A percentile compares a stretch with the other conserved stretches of the same genome.
Conservation (phyloP, 305 asterid species). For the Plantago coronopus region DNA sequence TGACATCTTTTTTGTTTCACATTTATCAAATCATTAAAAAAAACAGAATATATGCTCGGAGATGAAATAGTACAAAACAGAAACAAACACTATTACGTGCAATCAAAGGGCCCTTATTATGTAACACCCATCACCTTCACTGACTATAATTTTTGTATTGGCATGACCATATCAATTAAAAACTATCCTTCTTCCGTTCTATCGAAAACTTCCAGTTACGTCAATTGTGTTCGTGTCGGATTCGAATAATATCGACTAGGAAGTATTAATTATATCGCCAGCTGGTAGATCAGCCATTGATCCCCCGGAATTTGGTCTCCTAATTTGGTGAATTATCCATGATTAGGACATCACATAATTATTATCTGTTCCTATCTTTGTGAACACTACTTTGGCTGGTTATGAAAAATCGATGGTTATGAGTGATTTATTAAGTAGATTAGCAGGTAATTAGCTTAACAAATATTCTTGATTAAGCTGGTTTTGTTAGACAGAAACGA, state of each 20-base stretch:
- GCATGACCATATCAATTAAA: too few relatives aligned
- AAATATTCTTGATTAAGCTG: slow-evolving; percentile 27
- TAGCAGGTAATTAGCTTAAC: not conserved
- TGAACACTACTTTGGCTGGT: slow-evolving; percentile 27
- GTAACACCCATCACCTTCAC: slow-evolving; percentile 25
- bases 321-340: slow-evolving; percentile 20
- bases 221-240: too few relatives aligned
- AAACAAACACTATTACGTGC: not conserved
- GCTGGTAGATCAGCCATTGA: slow-evolving; percentile 28
- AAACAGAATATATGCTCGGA: too few relatives aligned
- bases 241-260: too few relatives aligned
- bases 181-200: too few relatives aligned
- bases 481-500: too few relatives aligned
- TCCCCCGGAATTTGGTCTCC: slow-evolving; percentile 3
- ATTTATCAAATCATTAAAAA: too few relatives aligned
- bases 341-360: slow-evolving; percentile 11
- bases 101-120: slow-evolving; percentile 14
- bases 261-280: too few relatives aligned
- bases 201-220: too few relatives aligned
- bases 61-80: too few relatives aligned
- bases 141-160: not conserved
- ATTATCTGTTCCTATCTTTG: not conserved
- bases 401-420: not conserved
- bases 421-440: too few relatives aligned
- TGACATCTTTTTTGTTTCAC: too few relatives aligned